Conservation (phyloP, 2,329 filamentous ascomycete genomes). For the Colletotrichum gigasporum region DNA sequence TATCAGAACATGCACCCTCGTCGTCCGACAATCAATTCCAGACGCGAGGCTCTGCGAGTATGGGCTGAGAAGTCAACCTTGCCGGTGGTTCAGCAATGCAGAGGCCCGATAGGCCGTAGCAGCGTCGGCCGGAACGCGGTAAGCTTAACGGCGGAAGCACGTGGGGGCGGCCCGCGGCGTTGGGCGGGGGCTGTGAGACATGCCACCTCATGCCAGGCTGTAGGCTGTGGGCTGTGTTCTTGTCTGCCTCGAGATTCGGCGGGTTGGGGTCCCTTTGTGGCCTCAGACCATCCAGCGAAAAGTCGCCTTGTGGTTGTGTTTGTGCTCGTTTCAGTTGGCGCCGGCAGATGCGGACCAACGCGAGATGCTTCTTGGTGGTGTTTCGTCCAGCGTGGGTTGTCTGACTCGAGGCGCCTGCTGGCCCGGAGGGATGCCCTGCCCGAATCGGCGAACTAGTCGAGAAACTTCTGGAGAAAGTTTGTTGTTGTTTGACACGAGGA, state of each 20-base stretch:
- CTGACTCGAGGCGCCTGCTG: neutral
- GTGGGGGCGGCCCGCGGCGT: slow-evolving; percentile 4
- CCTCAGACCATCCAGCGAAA: neutral
- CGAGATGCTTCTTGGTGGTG: neutral
- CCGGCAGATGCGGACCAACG: neutral
- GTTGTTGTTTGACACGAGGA: neutral
- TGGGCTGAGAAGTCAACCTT: too few species aligned
- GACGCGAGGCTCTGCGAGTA: too few species aligned
- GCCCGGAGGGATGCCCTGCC: neutral
- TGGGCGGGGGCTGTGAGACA: neutral
- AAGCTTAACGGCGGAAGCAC: slow-evolving; percentile 12
- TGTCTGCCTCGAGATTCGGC: neutral
- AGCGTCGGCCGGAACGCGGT: neutral
- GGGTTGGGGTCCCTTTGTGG: neutral
- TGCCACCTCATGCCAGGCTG: neutral
- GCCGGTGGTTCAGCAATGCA: too few species aligned
- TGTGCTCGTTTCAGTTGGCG: neutral
- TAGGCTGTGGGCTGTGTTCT: too few species aligned
- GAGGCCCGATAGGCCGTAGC: neutral
- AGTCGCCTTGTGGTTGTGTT: neutral
- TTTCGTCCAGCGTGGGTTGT: neutral
- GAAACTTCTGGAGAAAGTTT: neutral
- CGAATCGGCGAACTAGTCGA: neutral
- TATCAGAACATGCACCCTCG: too few species aligned
- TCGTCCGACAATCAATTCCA: too few species aligned